Base-by-base conservation (phyloP, 1,284 basidiomycete genomes). In the Malassezia dermatis region DNA sequence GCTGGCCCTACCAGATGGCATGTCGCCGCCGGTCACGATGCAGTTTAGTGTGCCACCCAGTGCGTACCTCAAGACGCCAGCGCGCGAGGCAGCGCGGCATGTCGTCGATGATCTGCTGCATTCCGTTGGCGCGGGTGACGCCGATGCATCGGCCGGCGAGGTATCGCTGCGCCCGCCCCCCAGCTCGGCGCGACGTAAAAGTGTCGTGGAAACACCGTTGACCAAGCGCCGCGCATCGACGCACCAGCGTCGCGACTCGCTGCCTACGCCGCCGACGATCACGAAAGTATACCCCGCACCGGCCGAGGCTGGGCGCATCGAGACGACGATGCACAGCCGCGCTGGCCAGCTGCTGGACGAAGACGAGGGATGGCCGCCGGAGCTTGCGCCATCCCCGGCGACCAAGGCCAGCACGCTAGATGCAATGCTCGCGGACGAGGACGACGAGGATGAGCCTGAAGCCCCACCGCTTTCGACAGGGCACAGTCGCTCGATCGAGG, bases 1-100 rank as follows among this genome's bases (percentile, higher is more conserved):
- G 55, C 56, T 73, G 13, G 64, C 80, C 35, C 66, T 76, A 48
- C 76, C 80, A 35, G 72, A 73, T 31, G 85, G 84, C 42, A 86
- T 90, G 85, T 89, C 88, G 0, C 88, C 89, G 2, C 88, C 87
- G 2, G 81, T 85, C 4, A 85, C 86, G 53, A 83, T 90, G 81
- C 85, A 84, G 26, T 89, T 88, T 56, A 83, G 83, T 2, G 81
- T 84, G n/a, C 84, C 84, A 0, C 80, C 82, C 8, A 80, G 81
- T 50, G 81, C 79, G 43, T 78, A 88, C 19, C 81, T 81, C 8
- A 80, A 78, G 52, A 80, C 80, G n/a, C 80, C 76, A 0, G 71
- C 64, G n/a, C 69, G 70, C 44, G 67, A 74, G 46, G 72, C 71
- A 7, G 67, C 74, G 45, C 58, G 51, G 45, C 55, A 66, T 46